Evolutionary conservation across 305 asterid genomes (phyloP), one percentile per base, ranked within the genome.

Genomic region (Salvia sclarea): DNA sequence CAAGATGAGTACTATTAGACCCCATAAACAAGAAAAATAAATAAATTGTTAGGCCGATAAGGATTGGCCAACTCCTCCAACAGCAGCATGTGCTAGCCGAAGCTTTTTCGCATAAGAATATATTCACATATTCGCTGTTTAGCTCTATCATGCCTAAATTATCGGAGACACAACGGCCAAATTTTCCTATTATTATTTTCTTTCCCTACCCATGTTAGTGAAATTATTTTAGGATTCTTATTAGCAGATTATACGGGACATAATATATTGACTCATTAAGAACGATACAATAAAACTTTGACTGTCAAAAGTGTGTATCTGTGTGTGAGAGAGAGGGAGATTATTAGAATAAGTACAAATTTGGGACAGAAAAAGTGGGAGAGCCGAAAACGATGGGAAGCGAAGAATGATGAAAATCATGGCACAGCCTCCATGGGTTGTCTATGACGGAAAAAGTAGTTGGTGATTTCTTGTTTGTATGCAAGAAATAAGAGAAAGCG

Each of bases 1-100:
- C 17, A 54, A 41, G 14, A 12, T 16, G 5, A 37, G 8, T 13
- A 55, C 30, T 16, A 31, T 52, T 17, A 4, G 0, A 13, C 33
- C 43, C 41, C 6, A 28, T 22, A 28, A n/a, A 16, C 1, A 5
- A 31, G 3, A 6, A 54, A 28, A 52, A 53, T 12, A n/a, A 31
- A 7, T 11, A 56, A 2, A 6, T 18, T n/a, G 68, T 38, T 67
- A 68, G 60, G 59, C 73, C 59, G 71, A 71, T 22, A 38, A 40
- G 47, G 20, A 68, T 56, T 31, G 53, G 54, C 76, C 64, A 63
- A 60, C 53, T 65, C 66, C 65, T 16, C 61, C 55, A 62, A 52
- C 69, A 64, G 2, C 53, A 40, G n/a, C 83, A 79, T 72, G 78
- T 79, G 83, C 33, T 13, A 40, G 12, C 61, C 45, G n/a, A 61